phyloP scores from a whole-genome alignment of 768 basidiomycete genomes.

The Mrakia frigida region DNA sequence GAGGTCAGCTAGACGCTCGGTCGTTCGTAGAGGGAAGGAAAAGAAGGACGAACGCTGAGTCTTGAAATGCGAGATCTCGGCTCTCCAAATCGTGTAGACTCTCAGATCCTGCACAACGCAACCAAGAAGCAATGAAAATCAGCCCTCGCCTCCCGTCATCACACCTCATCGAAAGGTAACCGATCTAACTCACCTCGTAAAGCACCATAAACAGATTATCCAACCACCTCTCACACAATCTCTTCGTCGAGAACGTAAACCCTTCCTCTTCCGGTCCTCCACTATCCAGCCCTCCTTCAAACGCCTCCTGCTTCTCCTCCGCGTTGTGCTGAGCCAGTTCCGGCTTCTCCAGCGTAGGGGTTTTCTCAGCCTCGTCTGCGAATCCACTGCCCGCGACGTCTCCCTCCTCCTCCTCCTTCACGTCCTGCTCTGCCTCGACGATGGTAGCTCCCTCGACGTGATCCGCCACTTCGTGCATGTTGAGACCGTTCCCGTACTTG shows the following conservation, averaged over 20 bases:
- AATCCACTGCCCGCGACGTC: conserved; percentile 22
- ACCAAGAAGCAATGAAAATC: not conserved
- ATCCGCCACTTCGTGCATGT: conserved; percentile 36
- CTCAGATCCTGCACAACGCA: conserved; percentile 67
- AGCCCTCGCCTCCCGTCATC: too few species aligned
- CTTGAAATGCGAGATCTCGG: conserved; percentile 97
- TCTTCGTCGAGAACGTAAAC: conserved; percentile 92
- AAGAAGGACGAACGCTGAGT: conserved; percentile 57
- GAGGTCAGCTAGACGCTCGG: not conserved
- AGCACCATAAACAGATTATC: conserved; percentile 98
- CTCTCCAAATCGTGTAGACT: conserved; percentile 98
- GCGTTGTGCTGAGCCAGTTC: conserved; percentile 38
- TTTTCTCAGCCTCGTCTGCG: conserved; percentile 37
- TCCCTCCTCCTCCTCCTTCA: conserved; percentile 45
- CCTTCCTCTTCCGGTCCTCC: conserved; percentile 49
- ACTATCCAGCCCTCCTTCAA: conserved; percentile 31
- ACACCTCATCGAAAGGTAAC: too few species aligned
- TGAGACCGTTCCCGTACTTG: conserved; percentile 49
- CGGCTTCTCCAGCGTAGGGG: conserved; percentile 40
- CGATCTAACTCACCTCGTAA: conserved; percentile 70
- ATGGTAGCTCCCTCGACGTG: conserved; percentile 35
- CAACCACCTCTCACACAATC: conserved; percentile 94
- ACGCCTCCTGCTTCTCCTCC: conserved; percentile 30
- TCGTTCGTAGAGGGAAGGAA: not conserved
- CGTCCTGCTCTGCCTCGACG: conserved; percentile 45